Evolutionary conservation across 305 asterid species (phyloP).

Genomic region (Solanum aculeatissimum): DNA sequence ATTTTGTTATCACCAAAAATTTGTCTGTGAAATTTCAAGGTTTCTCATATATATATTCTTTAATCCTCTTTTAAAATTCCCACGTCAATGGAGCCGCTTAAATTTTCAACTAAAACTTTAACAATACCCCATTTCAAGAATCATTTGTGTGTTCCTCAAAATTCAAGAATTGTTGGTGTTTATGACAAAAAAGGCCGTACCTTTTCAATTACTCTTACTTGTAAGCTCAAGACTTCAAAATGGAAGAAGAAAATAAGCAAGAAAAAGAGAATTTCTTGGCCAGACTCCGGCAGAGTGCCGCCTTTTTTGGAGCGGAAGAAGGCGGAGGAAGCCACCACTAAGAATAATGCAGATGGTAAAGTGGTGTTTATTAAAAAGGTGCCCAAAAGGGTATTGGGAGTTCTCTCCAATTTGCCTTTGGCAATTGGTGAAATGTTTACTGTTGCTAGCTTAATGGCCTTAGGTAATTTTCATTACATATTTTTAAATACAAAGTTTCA

Average conservation of each 20-base stretch:
- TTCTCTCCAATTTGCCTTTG: constrained; percentile 57
- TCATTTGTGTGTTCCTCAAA: constrained; percentile 4
- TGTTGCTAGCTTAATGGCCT: constrained; percentile 70
- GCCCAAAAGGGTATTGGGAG: constrained; percentile 30
- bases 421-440: constrained; percentile 68
- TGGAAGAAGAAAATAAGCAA: constrained; percentile 3
- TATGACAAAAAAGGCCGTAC: constrained; percentile 13
- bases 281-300: constrained; percentile 47
- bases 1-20: too few species aligned
- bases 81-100: constrained; percentile 9
- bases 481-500: neutral
- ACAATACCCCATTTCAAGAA: neutral
- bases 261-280: constrained; percentile 11
- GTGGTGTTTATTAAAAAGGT: too few species aligned
- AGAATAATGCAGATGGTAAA: neutral
- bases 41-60: too few species aligned
- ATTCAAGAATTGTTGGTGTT: constrained; percentile 3
- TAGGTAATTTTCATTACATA: constrained; percentile 31
- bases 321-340: constrained; percentile 8
- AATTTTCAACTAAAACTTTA: neutral
- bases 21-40: too few species aligned
- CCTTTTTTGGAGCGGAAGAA: constrained; percentile 19
- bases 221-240: constrained; percentile 34
- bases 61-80: neutral
- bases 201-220: constrained; percentile 18